A percentile compares a stretch with the other conserved stretches of the same genome.
phyloP scores from a whole-genome alignment of 192 early-diverging fungal genomes.

The Phycomyces blakesleeanus region DNA sequence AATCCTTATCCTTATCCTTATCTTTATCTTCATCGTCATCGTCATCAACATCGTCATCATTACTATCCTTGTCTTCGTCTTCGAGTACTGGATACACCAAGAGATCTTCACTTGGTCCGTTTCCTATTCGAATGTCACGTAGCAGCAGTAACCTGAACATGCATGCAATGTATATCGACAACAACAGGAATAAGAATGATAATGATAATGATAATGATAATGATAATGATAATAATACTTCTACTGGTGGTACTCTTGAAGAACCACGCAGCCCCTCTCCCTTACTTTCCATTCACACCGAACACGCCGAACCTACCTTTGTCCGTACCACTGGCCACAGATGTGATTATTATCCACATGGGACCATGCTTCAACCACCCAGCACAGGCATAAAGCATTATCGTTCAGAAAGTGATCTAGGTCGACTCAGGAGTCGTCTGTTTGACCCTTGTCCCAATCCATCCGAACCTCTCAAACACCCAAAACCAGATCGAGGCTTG shows the following conservation, averaged over 20 bases:
- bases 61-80: too few species aligned
- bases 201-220: too few species aligned
- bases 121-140: background rate
- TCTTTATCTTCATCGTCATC: too few species aligned
- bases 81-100: background rate
- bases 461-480: background rate
- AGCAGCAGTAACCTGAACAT: background rate
- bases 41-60: background rate
- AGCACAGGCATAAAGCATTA: conserved; percentile 21
- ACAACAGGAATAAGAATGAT: too few species aligned
- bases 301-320: conserved; percentile 26
- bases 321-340: conserved; percentile 3
- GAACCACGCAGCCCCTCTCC: conserved; percentile 1
- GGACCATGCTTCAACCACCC: background rate
- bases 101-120: background rate
- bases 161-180: background rate
- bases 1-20: too few species aligned
- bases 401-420: conserved; percentile 25
- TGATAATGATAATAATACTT: too few species aligned
- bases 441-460: background rate
- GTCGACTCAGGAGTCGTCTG: conserved; percentile 2
- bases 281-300: conserved; percentile 17
- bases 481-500: background rate
- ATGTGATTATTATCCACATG: background rate
- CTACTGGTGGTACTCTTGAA: too few species aligned